These are phyloP conservation scores for Linnemannia schmuckeri DNA, from an alignment of 192 early-diverging fungal genomes.

Conservation along the genomic window DNA sequence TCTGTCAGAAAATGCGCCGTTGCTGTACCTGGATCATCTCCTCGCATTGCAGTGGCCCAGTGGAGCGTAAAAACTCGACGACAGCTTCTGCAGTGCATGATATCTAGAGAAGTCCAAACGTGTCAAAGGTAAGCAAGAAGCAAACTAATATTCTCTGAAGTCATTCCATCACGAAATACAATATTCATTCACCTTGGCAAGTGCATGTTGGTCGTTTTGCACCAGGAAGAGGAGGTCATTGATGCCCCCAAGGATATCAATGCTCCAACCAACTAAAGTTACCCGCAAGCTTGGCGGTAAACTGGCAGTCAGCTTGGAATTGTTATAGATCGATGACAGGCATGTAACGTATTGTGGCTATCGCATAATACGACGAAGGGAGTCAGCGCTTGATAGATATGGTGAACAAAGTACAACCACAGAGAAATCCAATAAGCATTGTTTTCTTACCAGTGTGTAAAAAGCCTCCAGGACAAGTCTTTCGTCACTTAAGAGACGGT, in stretches of 20 bases:
- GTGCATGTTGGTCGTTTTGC: slow-evolving; percentile 9
- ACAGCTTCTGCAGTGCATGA: slow-evolving; percentile 20
- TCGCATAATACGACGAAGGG: not conserved
- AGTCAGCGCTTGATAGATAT: not conserved
- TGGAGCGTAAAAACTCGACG: slow-evolving; percentile 4
- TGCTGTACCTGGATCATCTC: slow-evolving; percentile 13
- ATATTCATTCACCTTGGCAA: slow-evolving; percentile 10
- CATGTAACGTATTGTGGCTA: slow-evolving; percentile 39
- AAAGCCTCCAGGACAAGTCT: slow-evolving; percentile 38
- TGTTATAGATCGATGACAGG: slow-evolving; percentile 7
- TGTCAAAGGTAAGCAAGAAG: not conserved
- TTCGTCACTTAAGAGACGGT: slow-evolving; percentile 23
- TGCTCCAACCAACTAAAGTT: slow-evolving; percentile 21
- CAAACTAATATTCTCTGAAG: not conserved
- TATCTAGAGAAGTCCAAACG: slow-evolving; percentile 5
- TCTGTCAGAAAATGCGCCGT: not conserved
- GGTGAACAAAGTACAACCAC: no score
- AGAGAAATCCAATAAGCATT: not conserved
- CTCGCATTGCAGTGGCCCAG: slow-evolving; percentile 12
- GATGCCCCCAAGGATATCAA: slow-evolving; percentile 25
- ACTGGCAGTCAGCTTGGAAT: not conserved
- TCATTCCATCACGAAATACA: not conserved
- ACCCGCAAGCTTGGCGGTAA: not conserved
- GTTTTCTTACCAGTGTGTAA: slow-evolving; percentile 27
- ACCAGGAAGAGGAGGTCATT: slow-evolving; percentile 16